A percentile compares a stretch with the other conserved stretches of the same genome.
These are phyloP conservation scores for Calonectria leucothoes DNA, from an alignment of 2,329 filamentous ascomycete genomes.

Conservation along the genomic window DNA sequence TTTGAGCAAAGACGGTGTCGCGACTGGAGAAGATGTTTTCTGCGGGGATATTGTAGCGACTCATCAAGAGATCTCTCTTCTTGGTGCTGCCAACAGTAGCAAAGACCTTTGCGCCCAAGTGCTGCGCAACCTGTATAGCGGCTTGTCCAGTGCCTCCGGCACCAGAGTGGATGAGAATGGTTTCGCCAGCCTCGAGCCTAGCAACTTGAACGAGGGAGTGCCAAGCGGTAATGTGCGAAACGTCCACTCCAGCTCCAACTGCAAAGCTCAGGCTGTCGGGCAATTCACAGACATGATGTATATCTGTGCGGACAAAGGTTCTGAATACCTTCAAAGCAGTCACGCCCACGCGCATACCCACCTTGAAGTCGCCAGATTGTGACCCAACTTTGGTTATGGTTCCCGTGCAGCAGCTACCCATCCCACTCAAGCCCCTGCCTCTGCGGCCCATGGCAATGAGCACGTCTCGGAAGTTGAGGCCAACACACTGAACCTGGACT, in stretches of 20 bases:
- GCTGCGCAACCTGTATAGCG: constrained; percentile 39
- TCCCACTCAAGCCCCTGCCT: constrained; percentile 31
- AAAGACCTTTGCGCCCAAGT: constrained; percentile 39
- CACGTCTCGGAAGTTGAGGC: constrained; percentile 30
- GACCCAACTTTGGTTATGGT: constrained; percentile 1
- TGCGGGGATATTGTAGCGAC: constrained; percentile 41
- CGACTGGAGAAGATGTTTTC: constrained; percentile 46
- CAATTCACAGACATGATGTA: not conserved
- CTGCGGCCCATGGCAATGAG: constrained; percentile 36
- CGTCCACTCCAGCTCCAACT: not conserved
- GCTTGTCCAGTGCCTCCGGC: constrained; percentile 39
- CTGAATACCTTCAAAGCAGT: not conserved
- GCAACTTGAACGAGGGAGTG: not conserved
- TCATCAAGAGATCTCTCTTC: constrained; percentile 13
- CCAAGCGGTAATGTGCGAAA: not conserved
- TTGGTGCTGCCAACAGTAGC: constrained; percentile 40
- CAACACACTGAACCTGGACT: constrained; percentile 2
- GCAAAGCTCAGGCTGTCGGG: not conserved
- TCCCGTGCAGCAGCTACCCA: constrained; percentile 34
- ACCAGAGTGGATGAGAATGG: constrained; percentile 42
- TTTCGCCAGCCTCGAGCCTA: constrained; percentile 18
- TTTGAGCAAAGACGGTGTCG: constrained; percentile 40
- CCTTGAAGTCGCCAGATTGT: not conserved
- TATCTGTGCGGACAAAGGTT: not conserved
- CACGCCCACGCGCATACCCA: not conserved